Base-by-base conservation (phyloP, 768 basidiomycete genomes). In the Symmetrospora coprosmae region DNA sequence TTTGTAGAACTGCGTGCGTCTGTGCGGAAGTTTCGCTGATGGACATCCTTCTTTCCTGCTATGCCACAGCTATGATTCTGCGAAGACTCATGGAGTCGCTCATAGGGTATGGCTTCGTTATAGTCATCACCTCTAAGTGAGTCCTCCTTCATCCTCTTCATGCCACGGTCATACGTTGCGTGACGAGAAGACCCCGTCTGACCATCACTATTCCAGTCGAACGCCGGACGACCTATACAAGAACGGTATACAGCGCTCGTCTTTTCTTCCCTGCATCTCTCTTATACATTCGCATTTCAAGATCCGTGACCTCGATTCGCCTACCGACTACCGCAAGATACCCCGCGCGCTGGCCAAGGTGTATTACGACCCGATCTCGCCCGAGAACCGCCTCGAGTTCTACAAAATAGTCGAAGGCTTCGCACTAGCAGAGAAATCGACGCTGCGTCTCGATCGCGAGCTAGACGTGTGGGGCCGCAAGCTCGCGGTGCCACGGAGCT, bases 51-150 rank as follows among this genome's bases (percentile, higher is more conserved):
- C 73, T 96, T 97, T 62, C 90, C 86, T 21, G 90, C 94, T 66
- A n/a, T 25, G 92, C n/a, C n/a, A n/a, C n/a, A n/a, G n/a, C 94
- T 16, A 97, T 99, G 94, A 91, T 99, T 64, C 79, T 99, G 27
- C 78, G 91, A 38, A 81, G 90, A 48, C 76, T 99, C 19, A 75
- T 99, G 46, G 91, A 96, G 71, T 77, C 78, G n/a, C 73, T 99
- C 66, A 76, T 90, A 50, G 82, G 82, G 50, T 83, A 84, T 66
- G 94, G 92, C 7, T 89, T 96, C 11, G 82, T 97, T 46, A 88
- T 83, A 69, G 84, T 99, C 25, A 86, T 97, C 76, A 99, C 94
- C 0, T 97, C 91, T 53, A 99, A 99, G 92, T 94, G 61, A 69
- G 87, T 72, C n/a, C 8, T 11, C 21, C 31, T n/a, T 40, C 17